Percentiles rank a stretch among this genome's conserved stretches.
These are phyloP conservation scores for Fremontodendron californicum DNA, from an alignment of 345 rosid genomes.

Conservation along the genomic window DNA sequence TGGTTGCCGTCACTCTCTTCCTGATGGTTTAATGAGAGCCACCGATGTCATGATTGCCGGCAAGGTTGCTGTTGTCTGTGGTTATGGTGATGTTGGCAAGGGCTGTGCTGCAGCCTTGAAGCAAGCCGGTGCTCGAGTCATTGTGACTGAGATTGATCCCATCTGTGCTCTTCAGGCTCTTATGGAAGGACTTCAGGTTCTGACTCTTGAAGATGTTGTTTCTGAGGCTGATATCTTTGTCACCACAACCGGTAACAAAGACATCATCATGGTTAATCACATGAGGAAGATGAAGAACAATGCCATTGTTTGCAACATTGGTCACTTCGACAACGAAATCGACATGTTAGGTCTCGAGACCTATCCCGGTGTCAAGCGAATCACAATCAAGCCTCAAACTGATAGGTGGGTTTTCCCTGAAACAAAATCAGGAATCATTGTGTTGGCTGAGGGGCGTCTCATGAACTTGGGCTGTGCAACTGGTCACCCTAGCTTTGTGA, in stretches of 20 bases:
- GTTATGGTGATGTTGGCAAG: constrained; percentile 98
- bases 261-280: constrained; percentile 81
- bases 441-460: constrained; percentile 87
- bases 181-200: constrained; percentile 87
- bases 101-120: constrained; percentile 93
- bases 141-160: constrained; percentile 89
- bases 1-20: constrained; percentile 63
- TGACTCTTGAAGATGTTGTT: constrained; percentile 68
- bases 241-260: constrained; percentile 93
- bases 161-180: constrained; percentile 91
- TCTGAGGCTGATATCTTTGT: constrained; percentile 83
- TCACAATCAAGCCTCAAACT: constrained; percentile 96
- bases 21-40: constrained; percentile 42
- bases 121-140: constrained; percentile 88
- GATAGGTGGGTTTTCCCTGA: constrained; percentile 97
- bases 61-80: constrained; percentile 71
- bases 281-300: constrained; percentile 99
- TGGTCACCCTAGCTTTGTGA: constrained; percentile 96
- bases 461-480: constrained; percentile 98
- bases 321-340: constrained; percentile 89
- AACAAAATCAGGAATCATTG: constrained; percentile 68
- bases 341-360: constrained; percentile 84
- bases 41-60: constrained; percentile 98
- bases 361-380: constrained; percentile 73
- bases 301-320: constrained; percentile 95